These are phyloP conservation scores for Candolleomyces aberdarensis DNA, from an alignment of 768 basidiomycete genomes.

Conservation along the genomic window DNA sequence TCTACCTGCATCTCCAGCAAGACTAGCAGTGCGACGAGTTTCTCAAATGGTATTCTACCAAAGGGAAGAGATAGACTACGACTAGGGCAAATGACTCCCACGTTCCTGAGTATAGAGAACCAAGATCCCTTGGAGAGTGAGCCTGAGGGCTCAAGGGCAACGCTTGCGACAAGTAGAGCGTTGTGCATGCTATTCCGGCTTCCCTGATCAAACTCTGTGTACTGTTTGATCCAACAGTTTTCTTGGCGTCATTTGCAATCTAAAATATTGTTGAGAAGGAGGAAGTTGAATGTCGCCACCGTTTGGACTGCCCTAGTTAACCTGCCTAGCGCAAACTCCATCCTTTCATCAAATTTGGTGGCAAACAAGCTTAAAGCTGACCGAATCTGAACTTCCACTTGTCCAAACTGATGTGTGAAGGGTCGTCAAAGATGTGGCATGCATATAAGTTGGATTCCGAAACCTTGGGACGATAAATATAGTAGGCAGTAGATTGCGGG, in stretches of 20 bases:
- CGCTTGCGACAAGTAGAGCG: not conserved
- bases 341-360: too few relatives aligned
- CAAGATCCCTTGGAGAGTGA: slow-evolving; percentile 9
- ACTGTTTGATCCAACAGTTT: not conserved
- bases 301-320: not conserved
- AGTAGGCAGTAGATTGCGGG: slow-evolving; percentile 41
- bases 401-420: slow-evolving; percentile 59
- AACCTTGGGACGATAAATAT: slow-evolving; percentile 73
- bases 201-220: slow-evolving; percentile 2
- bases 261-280: not conserved
- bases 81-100: slow-evolving; percentile 4
- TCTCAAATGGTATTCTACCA: slow-evolving; percentile 9
- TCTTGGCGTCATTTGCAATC: not conserved
- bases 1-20: slow-evolving; percentile 5
- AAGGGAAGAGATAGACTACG: not conserved
- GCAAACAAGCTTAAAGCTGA: too few relatives aligned
- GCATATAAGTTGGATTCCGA: slow-evolving; percentile 82
- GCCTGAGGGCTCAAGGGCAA: not conserved
- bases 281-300: not conserved
- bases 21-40: slow-evolving; percentile 12
- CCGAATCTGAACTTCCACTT: slow-evolving; percentile 41
- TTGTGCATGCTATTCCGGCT: slow-evolving; percentile 1
- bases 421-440: slow-evolving; percentile 77
- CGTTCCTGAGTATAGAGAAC: slow-evolving; percentile 8
- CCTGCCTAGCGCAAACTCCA: not conserved